Conservation (phyloP, 2,329 filamentous ascomycete species). For the Xylariaceae sp. region DNA sequence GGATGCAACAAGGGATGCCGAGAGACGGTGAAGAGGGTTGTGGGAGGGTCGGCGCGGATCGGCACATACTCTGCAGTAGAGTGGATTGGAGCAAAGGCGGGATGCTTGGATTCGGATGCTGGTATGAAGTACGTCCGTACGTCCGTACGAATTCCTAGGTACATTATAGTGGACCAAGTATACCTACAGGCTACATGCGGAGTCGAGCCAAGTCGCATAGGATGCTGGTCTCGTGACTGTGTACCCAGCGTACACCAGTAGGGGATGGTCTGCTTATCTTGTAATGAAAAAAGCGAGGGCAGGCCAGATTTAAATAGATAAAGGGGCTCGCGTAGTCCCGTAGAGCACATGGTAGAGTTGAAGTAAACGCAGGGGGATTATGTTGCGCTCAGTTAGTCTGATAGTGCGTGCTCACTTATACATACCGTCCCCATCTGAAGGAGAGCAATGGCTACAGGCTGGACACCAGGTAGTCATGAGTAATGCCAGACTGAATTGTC, state of each 20-base stretch:
- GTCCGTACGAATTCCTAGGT: too few relatives aligned
- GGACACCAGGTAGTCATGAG: too few relatives aligned
- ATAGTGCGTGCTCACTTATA: too few relatives aligned
- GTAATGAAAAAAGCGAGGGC: neutral
- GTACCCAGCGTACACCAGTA: neutral
- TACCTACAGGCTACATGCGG: slow-evolving; percentile 6
- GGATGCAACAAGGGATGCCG: slow-evolving; percentile 14
- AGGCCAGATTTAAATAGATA: neutral
- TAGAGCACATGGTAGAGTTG: neutral
- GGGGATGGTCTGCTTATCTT: neutral
- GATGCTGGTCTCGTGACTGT: slow-evolving; percentile 5
- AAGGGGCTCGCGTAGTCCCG: neutral
- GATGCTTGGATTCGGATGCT: neutral
- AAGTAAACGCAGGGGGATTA: neutral
- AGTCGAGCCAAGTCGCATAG: slow-evolving; percentile 3
- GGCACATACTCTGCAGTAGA: neutral
- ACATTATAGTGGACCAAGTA: too few relatives aligned
- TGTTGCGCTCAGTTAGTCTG: neutral
- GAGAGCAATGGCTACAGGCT: too few relatives aligned
- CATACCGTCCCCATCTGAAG: too few relatives aligned
- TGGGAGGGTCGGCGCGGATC: neutral
- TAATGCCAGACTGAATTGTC: too few relatives aligned
- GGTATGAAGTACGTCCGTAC: too few relatives aligned
- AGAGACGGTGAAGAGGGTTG: slow-evolving; percentile 16
- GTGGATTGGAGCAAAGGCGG: neutral